Conservation (phyloP, 192 early-diverging fungal genomes). For the Helicostylum pulchrum region DNA sequence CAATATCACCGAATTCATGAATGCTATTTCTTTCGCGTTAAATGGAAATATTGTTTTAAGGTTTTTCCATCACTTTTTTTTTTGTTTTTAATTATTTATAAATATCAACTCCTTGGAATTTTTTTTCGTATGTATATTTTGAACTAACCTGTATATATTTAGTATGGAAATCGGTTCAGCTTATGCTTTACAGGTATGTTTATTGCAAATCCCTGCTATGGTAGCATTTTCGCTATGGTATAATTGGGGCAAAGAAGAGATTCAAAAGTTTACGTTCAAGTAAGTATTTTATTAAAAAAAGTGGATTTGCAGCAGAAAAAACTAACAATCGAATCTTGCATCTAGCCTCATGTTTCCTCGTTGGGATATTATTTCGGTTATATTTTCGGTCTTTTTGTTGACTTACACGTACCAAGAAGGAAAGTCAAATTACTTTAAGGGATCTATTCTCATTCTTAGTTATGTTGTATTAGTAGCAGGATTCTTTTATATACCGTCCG, state of each 20-base stretch:
- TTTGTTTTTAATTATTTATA: background rate
- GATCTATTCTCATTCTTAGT: conserved; percentile 80
- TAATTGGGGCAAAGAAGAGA: conserved; percentile 35
- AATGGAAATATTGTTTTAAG: conserved; percentile 79
- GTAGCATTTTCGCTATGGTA: conserved; percentile 76
- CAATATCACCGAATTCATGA: conserved; percentile 93
- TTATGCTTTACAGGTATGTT: conserved; percentile 93
- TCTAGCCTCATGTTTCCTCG: conserved; percentile 38
- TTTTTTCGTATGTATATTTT: background rate
- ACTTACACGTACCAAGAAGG: conserved; percentile 95
- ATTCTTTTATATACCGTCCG: conserved; percentile 72
- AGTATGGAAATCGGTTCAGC: conserved; percentile 93
- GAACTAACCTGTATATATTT: background rate
- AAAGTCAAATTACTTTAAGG: conserved; percentile 97
- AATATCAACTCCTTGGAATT: background rate
- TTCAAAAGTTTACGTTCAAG: conserved; percentile 33
- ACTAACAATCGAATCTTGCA: background rate
- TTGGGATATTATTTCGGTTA: conserved; percentile 40
- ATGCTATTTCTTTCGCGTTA: conserved; percentile 93
- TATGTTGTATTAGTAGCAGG: conserved; percentile 80
- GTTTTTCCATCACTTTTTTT: conserved; percentile 3
- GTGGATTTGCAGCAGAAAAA: background rate
- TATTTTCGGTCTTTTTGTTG: conserved; percentile 63
- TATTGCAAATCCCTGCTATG: conserved; percentile 94
- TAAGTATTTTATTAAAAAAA: no score